These are phyloP conservation scores for Chlamydomonas urium DNA, from an alignment of 139 green algal species.

Conservation along the genomic window DNA sequence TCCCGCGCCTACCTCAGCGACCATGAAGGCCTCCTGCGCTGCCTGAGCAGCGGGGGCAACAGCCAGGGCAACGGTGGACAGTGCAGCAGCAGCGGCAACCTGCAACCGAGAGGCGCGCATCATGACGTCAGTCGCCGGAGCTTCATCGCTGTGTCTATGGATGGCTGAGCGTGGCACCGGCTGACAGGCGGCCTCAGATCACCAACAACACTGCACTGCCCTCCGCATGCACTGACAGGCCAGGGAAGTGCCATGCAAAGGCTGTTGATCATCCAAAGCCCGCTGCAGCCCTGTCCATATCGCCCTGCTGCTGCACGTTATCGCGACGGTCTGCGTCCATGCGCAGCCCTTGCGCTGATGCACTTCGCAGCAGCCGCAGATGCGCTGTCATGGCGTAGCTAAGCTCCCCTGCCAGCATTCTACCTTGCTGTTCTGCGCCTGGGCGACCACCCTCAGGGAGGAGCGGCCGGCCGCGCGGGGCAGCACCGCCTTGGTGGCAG, in stretches of 20 bases:
- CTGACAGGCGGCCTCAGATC: not conserved
- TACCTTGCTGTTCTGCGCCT: conserved; percentile 6
- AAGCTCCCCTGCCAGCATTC: not conserved
- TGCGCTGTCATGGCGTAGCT: not conserved
- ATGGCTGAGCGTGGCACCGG: not conserved
- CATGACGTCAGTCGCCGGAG: not conserved
- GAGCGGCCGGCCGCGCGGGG: not conserved
- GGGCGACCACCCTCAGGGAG: not conserved
- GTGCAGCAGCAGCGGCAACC: conserved; percentile 33
- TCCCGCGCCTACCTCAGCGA: conserved; percentile 72
- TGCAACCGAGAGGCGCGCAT: conserved; percentile 1
- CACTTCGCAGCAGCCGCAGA: not conserved
- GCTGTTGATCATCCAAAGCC: too few species aligned
- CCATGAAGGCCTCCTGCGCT: conserved; percentile 68
- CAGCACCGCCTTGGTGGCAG: not conserved
- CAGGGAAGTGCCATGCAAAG: too few species aligned
- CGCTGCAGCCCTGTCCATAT: not conserved
- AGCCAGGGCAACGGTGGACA: conserved; percentile 52
- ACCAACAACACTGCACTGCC: not conserved
- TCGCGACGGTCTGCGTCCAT: not conserved
- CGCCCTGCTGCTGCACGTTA: not conserved
- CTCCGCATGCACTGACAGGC: not conserved
- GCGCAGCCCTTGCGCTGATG: not conserved
- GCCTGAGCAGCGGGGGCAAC: conserved; percentile 72
- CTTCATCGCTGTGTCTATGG: not conserved